Base-by-base conservation (phyloP, 495 filamentous ascomycete species). In the Bacidia gigantensis region DNA sequence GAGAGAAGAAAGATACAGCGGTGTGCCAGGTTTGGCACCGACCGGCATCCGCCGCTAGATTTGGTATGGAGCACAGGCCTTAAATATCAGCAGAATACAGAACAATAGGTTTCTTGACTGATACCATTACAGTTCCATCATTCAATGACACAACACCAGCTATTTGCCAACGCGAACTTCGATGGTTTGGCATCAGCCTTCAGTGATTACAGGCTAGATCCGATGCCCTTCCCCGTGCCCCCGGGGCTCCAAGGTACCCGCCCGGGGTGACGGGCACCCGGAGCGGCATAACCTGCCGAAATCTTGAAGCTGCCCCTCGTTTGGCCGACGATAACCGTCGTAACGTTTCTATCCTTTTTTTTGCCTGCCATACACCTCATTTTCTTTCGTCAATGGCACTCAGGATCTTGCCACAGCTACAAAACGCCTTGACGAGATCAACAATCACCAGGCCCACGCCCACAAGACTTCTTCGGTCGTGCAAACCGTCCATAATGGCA, bases 1-100 rank as follows among this genome's bases (percentile, higher is more conserved):
- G 74, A 77, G 92, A 49, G 92, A 97, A 72, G 92, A 97, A 76
- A 72, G 92, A 56, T 97, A 93, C 64, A 86, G 81, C 61, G 88
- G 87, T 62, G 93, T 95, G 48, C 92, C 92, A 11, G 92, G 92
- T 22, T 69, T 97, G 66, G 89, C 84, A 12, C 80, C 84, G 49
- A 60, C 29, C 38, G 59, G 42, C 11, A 57, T 57, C 11, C 52
- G 61, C 35, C 57, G 61, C 45, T 64, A 60, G 35, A 51, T 3
- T 5, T 35, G 29, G 5, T 7, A 35, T 35, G 7, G 7, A 35
- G 14, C 7, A 14, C 29, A 35, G 14, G 29, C 29, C 14, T 5
- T 35, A 35, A 5, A 35, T 35, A 35, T 35, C 14, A 14, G 14
- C 14, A 14, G 7, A 35, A 35, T 14, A 35, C 14, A 14, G 7